phyloP scores from a whole-genome alignment of 1,284 basidiomycete genomes.

The Volvariella surrecta region DNA sequence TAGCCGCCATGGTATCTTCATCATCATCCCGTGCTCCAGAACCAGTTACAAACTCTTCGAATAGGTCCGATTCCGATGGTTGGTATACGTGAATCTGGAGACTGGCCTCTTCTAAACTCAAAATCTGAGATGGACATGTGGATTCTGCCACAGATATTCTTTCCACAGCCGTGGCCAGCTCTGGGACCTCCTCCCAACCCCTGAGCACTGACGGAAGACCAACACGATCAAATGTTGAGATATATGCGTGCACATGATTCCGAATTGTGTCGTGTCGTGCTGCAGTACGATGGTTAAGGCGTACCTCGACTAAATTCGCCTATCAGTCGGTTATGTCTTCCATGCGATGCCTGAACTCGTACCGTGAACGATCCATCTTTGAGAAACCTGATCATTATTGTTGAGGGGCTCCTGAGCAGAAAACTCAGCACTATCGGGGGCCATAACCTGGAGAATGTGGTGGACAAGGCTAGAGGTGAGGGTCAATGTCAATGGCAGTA shows the following conservation, averaged over 20 bases:
- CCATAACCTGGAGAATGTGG: no score
- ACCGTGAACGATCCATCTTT: constrained; percentile 55
- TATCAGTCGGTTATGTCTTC: no score
- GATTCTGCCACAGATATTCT: constrained; percentile 71
- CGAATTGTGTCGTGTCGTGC: constrained; percentile 68
- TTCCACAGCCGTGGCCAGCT: constrained; percentile 71
- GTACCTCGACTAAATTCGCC: constrained; percentile 66
- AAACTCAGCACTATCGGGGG: no score
- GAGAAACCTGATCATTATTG: constrained; percentile 3
- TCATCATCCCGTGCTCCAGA: constrained; percentile 52
- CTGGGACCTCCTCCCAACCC: constrained; percentile 68
- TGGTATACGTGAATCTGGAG: constrained; percentile 87
- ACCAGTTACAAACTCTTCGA: constrained; percentile 74
- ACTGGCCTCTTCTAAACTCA: constrained; percentile 48
- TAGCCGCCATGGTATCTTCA: constrained; percentile 79
- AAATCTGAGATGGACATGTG: constrained; percentile 41
- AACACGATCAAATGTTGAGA: constrained; percentile 49
- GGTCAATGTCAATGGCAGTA: no score
- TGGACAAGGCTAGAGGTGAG: no score
- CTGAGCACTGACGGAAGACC: constrained; percentile 57
- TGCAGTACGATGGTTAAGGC: constrained; percentile 56
- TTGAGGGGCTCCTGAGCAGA: constrained; percentile 8
- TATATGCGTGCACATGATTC: constrained; percentile 50
- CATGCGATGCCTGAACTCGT: constrained; percentile 10
- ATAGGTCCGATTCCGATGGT: constrained; percentile 56